phyloP scores from a whole-genome alignment of 2,329 filamentous ascomycete genomes.

The Calonectria naviculata region DNA sequence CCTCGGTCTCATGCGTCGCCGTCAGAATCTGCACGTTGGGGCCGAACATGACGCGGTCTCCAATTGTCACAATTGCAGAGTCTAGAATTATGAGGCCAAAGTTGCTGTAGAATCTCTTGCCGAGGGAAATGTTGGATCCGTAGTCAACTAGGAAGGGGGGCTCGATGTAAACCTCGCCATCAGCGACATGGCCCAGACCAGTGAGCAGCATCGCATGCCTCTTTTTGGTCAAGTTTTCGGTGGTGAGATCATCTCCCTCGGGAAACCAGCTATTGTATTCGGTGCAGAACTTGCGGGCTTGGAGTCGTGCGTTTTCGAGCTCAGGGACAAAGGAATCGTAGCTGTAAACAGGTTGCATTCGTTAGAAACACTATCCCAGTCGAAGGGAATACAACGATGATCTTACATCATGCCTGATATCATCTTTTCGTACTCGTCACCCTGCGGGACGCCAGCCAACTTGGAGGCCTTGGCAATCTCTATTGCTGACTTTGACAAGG shows the following conservation, averaged over 20 bases:
- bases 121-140: constrained; percentile 69
- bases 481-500: constrained; percentile 13
- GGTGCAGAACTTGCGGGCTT: constrained; percentile 57
- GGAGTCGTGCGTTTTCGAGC: constrained; percentile 53
- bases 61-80: constrained; percentile 62
- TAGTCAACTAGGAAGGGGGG: constrained; percentile 71
- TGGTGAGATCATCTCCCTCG: constrained; percentile 38
- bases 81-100: constrained; percentile 63
- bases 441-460: constrained; percentile 64
- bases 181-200: constrained; percentile 55
- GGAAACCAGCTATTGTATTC: constrained; percentile 65
- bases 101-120: constrained; percentile 68
- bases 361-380: not conserved
- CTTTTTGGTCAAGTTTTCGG: constrained; percentile 35
- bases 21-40: constrained; percentile 63
- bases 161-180: constrained; percentile 65
- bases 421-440: constrained; percentile 73
- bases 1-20: constrained; percentile 63
- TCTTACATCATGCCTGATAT: constrained; percentile 70
- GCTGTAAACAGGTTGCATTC: not conserved
- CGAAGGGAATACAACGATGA: not conserved
- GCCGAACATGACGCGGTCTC: constrained; percentile 62
- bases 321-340: not conserved
- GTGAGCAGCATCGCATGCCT: constrained; percentile 50
- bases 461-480: constrained; percentile 30